Evolutionary conservation across 192 early-diverging fungal species (phyloP).

Genomic region (Entomortierella parvispora): DNA sequence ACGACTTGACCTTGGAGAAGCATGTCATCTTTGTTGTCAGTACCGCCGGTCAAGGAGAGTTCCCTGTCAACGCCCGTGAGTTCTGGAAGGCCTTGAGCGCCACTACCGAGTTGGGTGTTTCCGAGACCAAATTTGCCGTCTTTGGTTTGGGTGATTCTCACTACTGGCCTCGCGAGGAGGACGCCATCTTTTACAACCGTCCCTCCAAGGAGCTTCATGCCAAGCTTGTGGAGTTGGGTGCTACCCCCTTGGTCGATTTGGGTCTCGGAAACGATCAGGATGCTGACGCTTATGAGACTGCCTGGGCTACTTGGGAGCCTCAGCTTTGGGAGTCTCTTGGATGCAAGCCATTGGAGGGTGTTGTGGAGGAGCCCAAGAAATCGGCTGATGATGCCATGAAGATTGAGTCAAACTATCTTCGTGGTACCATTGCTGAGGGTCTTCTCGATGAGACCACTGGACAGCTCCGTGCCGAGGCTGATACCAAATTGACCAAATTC

Average conservation of each 20-base stretch:
- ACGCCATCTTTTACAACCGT: conserved; percentile 93
- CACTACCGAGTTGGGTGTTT: conserved; percentile 69
- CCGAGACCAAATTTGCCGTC: conserved; percentile 78
- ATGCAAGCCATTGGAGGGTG: conserved; percentile 72
- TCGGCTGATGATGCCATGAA: conserved; percentile 94
- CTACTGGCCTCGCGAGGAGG: conserved; percentile 95
- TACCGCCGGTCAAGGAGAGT: conserved; percentile 97
- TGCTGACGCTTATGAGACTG: conserved; percentile 91
- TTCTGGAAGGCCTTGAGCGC: conserved; percentile 82
- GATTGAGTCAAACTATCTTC: conserved; percentile 89
- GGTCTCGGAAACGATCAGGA: conserved; percentile 95
- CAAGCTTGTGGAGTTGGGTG: conserved; percentile 82
- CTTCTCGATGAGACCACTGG: conserved; percentile 87
- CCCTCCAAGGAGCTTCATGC: conserved; percentile 88
- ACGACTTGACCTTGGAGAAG: conserved; percentile 82
- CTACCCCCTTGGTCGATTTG: conserved; percentile 65
- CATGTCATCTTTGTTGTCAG: conserved; percentile 82
- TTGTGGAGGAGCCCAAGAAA: conserved; percentile 70
- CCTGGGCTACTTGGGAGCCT: conserved; percentile 78
- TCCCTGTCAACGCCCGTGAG: conserved; percentile 91
- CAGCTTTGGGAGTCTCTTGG: conserved; percentile 88
- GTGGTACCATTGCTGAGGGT: conserved; percentile 91
- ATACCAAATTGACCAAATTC: conserved; percentile 95
- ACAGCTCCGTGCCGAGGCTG: conserved; percentile 80
- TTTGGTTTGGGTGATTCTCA: conserved; percentile 94